These are phyloP conservation scores for Colletotrichum sp. DNA, from an alignment of 2,329 filamentous ascomycete species.

Conservation along the genomic window DNA sequence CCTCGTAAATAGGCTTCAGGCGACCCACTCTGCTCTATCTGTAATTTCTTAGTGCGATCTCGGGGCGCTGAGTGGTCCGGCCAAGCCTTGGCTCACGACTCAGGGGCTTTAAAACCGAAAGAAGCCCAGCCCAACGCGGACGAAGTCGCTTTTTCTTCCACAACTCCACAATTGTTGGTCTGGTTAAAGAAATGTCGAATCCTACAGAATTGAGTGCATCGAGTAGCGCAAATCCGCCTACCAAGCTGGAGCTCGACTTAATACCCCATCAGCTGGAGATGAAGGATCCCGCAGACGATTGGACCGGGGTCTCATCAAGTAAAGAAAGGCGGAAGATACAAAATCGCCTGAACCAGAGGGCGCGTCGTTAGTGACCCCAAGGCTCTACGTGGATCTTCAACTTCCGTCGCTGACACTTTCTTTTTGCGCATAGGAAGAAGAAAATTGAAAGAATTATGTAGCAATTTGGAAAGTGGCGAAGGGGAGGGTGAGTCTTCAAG, in stretches of 20 bases:
- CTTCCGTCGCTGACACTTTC: not conserved
- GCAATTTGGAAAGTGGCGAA: not conserved
- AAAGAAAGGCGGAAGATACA: slow-evolving; percentile 8
- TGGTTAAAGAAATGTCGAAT: not conserved
- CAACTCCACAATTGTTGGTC: not conserved
- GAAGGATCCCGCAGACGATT: not conserved
- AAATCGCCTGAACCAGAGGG: slow-evolving; percentile 13
- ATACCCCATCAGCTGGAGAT: not conserved
- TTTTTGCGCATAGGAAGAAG: not conserved
- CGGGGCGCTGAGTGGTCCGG: not conserved
- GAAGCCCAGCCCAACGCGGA: not conserved
- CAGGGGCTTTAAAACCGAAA: not conserved
- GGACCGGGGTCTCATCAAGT: slow-evolving; percentile 3
- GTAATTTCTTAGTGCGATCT: not conserved
- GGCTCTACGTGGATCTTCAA: not conserved
- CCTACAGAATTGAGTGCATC: not conserved
- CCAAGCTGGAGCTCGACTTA: not conserved
- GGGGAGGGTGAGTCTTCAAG: not conserved
- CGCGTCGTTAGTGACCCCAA: not conserved
- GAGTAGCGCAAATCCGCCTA: not conserved
- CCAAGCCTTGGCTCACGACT: not conserved
- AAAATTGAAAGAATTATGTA: not conserved
- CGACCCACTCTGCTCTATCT: not conserved
- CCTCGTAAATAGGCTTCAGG: not conserved
- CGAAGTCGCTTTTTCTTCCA: not conserved